A percentile compares a stretch with the other conserved stretches of the same genome.
phyloP scores from a whole-genome alignment of 345 rosid species.

The Capsella bursapastoris region DNA sequence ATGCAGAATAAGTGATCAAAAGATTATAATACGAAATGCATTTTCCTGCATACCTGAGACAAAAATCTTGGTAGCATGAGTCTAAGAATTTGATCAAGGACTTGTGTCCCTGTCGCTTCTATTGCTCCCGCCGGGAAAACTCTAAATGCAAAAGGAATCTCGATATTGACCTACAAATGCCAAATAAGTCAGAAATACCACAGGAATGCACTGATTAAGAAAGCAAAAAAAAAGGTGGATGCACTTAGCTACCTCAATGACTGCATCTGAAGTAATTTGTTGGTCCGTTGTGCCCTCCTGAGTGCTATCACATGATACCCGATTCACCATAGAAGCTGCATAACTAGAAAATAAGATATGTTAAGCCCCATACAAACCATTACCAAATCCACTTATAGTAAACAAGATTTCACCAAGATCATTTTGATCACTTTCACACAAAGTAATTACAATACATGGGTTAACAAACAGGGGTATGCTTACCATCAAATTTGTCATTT shows the following conservation, averaged over 20 bases:
- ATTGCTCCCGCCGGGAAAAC: slow-evolving; percentile 70
- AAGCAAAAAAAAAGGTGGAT: slow-evolving; percentile 17
- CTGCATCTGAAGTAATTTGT: slow-evolving; percentile 81
- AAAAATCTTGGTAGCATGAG: slow-evolving; percentile 93
- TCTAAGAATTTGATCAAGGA: slow-evolving; percentile 79
- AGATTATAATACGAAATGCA: neutral
- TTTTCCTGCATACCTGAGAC: slow-evolving; percentile 69
- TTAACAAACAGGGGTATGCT: slow-evolving; percentile 38
- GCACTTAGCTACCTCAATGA: slow-evolving; percentile 65
- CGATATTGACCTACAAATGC: slow-evolving; percentile 66
- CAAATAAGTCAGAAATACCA: slow-evolving; percentile 15
- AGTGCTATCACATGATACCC: slow-evolving; percentile 64
- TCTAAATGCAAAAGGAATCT: slow-evolving; percentile 80
- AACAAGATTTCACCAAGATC: neutral
- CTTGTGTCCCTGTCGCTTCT: slow-evolving; percentile 79
- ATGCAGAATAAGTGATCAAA: neutral
- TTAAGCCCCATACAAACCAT: slow-evolving; percentile 29
- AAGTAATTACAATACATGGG: slow-evolving; percentile 13
- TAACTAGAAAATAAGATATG: slow-evolving; percentile 42
- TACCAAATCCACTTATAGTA: neutral
- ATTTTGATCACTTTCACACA: slow-evolving; percentile 2
- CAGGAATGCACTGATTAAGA: neutral
- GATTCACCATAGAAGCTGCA: slow-evolving; percentile 96
- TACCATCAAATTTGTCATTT: slow-evolving; percentile 95
- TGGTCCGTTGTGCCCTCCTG: slow-evolving; percentile 51